phyloP scores from a whole-genome alignment of 2,329 filamentous ascomycete genomes.

The Septoria petroselini region DNA sequence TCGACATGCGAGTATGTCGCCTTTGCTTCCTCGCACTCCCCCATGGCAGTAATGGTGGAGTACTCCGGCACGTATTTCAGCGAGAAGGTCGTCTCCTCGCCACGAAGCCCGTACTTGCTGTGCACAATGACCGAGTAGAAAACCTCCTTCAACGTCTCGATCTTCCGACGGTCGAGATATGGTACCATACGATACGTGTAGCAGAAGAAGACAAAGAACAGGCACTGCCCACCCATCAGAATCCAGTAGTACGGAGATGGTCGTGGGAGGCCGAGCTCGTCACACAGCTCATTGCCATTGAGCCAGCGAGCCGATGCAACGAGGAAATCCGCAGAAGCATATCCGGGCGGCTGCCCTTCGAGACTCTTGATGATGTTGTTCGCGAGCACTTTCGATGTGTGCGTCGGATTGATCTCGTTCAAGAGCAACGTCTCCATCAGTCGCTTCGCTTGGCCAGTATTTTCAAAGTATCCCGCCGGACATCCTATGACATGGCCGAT shows the following conservation, averaged over 20 bases:
- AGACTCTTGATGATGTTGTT: slow-evolving; percentile 72
- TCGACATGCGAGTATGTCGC: slow-evolving; percentile 43
- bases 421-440: slow-evolving; percentile 67
- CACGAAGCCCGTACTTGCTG: slow-evolving; percentile 60
- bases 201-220: slow-evolving; percentile 59
- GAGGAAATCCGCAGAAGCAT: slow-evolving; percentile 64
- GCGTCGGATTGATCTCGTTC: slow-evolving; percentile 64
- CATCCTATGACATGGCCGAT: slow-evolving; percentile 69
- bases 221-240: slow-evolving; percentile 62
- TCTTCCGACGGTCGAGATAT: slow-evolving; percentile 52
- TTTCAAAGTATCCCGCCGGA: slow-evolving; percentile 56
- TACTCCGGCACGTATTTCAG: slow-evolving; percentile 51
- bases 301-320: slow-evolving; percentile 66
- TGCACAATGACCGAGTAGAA: slow-evolving; percentile 63
- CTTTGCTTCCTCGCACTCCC: slow-evolving; percentile 43
- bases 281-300: slow-evolving; percentile 63
- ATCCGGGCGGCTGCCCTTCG: slow-evolving; percentile 63
- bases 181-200: slow-evolving; percentile 53
- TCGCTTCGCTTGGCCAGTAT: slow-evolving; percentile 53
- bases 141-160: slow-evolving; percentile 50
- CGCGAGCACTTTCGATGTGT: slow-evolving; percentile 62
- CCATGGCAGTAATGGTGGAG: slow-evolving; percentile 48
- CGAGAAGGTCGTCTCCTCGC: slow-evolving; percentile 59
- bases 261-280: slow-evolving; percentile 57
- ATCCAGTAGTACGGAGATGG: slow-evolving; percentile 58